Conservation (phyloP, 164 flowering plant genomes). For the Liriodendron chinense region DNA sequence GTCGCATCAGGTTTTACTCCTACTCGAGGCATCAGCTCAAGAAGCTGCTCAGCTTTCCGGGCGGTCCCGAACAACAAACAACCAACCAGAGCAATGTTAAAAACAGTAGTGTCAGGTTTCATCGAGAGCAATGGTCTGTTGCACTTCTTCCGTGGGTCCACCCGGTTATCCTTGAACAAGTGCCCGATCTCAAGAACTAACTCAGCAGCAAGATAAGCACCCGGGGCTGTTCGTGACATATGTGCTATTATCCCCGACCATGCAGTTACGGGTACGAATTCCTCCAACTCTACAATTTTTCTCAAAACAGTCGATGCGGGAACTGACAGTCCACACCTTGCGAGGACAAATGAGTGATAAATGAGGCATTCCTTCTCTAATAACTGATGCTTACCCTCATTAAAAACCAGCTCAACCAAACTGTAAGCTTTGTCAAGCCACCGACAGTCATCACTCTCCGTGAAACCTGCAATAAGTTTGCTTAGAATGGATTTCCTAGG, state of each 20-base stretch:
- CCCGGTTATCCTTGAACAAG: constrained; percentile 70
- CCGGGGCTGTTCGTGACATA: constrained; percentile 64
- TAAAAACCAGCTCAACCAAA: constrained; percentile 61
- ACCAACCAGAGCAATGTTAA: constrained; percentile 67
- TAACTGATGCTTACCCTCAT: constrained; percentile 56
- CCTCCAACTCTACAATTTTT: constrained; percentile 52
- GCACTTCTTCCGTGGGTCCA: constrained; percentile 84
- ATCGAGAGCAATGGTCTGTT: constrained; percentile 72
- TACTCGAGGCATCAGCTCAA: constrained; percentile 82
- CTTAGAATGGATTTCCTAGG: constrained; percentile 74
- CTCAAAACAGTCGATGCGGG: constrained; percentile 81
- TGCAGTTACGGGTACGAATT: constrained; percentile 59
- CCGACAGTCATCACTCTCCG: constrained; percentile 45
- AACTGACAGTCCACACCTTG: constrained; percentile 54
- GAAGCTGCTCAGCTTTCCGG: constrained; percentile 89
- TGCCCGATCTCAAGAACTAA: constrained; percentile 83
- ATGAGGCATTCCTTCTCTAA: constrained; percentile 64
- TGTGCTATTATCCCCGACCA: constrained; percentile 83
- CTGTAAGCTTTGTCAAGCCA: constrained; percentile 68
- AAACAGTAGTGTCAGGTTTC: constrained; percentile 75
- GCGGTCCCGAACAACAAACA: constrained; percentile 71
- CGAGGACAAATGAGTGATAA: constrained; percentile 65
- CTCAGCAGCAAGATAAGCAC: constrained; percentile 79
- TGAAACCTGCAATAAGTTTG: constrained; percentile 49
- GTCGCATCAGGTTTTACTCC: constrained; percentile 61